Evolutionary conservation across 1,284 basidiomycete genomes (phyloP).

Genomic region (Ustilago nuda): DNA sequence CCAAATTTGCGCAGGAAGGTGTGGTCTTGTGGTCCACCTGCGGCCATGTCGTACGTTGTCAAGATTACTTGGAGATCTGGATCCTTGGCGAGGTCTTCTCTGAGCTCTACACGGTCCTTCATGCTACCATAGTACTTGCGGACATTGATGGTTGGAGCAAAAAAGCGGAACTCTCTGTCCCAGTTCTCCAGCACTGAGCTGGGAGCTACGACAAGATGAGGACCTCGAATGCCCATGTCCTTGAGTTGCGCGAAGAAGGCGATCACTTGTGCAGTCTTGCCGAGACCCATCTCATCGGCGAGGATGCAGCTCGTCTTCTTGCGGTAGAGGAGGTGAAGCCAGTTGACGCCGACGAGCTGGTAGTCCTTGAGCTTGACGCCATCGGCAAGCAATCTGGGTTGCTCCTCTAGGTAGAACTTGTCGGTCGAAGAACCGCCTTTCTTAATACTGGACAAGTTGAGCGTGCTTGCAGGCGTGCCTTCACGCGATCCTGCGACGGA

Average conservation of each 20-base stretch:
- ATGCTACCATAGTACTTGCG: constrained; percentile 94
- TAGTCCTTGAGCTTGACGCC: constrained; percentile 91
- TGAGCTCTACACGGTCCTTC: constrained; percentile 82
- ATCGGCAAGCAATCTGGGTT: constrained; percentile 79
- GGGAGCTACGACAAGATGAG: constrained; percentile 88
- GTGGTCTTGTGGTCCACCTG: constrained; percentile 81
- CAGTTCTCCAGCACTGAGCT: constrained; percentile 98
- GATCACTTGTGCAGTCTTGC: constrained; percentile 98
- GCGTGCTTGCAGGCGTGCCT: constrained; percentile 42
- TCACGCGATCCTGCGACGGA: constrained; percentile 38
- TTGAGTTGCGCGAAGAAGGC: constrained; percentile 92
- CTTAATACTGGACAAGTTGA: constrained; percentile 53
- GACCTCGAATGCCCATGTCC: constrained; percentile 79
- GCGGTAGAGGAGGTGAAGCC: constrained; percentile 88
- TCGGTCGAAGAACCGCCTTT: constrained; percentile 49
- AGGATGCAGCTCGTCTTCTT: constrained; percentile 90
- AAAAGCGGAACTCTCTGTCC: constrained; percentile 93
- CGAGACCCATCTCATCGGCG: constrained; percentile 83
- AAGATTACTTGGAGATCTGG: constrained; percentile 91
- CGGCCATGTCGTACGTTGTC: constrained; percentile 95
- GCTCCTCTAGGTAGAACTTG: constrained; percentile 75
- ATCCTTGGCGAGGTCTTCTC: constrained; percentile 75
- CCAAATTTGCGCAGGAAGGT: constrained; percentile 81
- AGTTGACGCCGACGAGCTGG: constrained; percentile 96
- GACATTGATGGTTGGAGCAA: constrained; percentile 85